Percentiles rank a stretch among this genome's conserved stretches.
These are phyloP conservation scores for Xanthoconium separans DNA, from an alignment of 1,284 basidiomycete species.

Conservation along the genomic window DNA sequence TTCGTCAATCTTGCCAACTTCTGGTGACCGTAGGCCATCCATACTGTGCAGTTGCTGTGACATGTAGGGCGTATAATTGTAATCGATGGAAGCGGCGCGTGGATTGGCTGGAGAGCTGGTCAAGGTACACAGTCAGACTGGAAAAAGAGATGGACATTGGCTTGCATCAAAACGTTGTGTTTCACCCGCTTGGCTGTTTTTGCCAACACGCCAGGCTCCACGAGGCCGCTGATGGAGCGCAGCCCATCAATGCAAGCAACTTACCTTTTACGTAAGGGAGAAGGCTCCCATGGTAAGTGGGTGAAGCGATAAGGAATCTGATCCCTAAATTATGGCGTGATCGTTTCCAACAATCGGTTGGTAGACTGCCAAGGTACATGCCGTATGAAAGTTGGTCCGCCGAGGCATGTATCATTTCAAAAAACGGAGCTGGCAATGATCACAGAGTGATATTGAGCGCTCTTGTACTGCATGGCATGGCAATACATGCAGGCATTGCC, in stretches of 20 bases:
- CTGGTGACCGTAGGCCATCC: not conserved
- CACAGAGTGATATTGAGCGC: not conserved
- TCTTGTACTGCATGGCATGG: slow-evolving; percentile 1
- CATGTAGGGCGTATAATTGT: not conserved
- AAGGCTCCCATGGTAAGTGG: slow-evolving; percentile 1
- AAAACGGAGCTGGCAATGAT: not conserved
- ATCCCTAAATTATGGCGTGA: slow-evolving; percentile 2
- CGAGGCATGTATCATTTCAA: not conserved
- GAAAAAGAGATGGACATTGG: not conserved
- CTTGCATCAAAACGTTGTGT: slow-evolving; percentile 15
- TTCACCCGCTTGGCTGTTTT: slow-evolving; percentile 1
- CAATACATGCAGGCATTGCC: not conserved
- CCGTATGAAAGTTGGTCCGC: not conserved
- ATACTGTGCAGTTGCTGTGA: not conserved
- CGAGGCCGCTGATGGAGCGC: slow-evolving; percentile 17
- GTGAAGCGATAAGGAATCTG: not conserved
- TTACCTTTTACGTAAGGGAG: not conserved
- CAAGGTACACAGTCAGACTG: not conserved
- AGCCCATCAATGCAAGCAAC: not conserved
- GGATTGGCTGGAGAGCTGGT: slow-evolving; percentile 1
- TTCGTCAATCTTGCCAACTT: not conserved
- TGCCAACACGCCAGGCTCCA: slow-evolving; percentile 26
- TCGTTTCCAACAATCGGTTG: not conserved
- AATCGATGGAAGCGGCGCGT: not conserved
- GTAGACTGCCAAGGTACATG: slow-evolving; percentile 14